Percentiles rank a stretch among this genome's conserved stretches.
These are phyloP conservation scores for Sinapis alba DNA, from an alignment of 441 rosid genomes.

Conservation along the genomic window DNA sequence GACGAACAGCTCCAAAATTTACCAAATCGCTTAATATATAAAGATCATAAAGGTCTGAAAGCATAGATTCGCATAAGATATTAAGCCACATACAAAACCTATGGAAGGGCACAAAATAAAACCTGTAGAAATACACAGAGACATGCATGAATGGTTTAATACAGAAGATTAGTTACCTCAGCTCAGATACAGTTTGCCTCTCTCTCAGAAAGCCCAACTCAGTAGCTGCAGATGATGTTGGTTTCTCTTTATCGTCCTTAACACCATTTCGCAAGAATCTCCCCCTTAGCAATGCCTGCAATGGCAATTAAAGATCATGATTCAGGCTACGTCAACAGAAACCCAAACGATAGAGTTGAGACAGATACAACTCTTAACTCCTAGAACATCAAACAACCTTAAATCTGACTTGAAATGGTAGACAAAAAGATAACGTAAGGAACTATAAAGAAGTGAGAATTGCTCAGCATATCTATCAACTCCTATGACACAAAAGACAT, in stretches of 20 bases:
- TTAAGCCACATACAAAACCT: background rate
- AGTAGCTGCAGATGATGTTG: slow-evolving; percentile 75
- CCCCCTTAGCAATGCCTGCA: slow-evolving; percentile 88
- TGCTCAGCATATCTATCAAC: slow-evolving; percentile 8
- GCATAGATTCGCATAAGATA: background rate
- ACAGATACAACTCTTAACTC: background rate
- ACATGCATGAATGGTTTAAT: background rate
- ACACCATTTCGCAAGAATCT: slow-evolving; percentile 85
- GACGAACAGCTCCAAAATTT: background rate
- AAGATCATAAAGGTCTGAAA: background rate
- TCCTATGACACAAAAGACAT: background rate
- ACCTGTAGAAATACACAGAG: background rate
- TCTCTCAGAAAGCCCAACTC: slow-evolving; percentile 91
- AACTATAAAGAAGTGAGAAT: background rate
- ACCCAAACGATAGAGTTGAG: background rate
- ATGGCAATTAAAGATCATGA: slow-evolving; percentile 25
- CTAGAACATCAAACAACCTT: slow-evolving; percentile 13
- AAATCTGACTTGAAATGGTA: background rate
- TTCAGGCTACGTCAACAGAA: slow-evolving; percentile 13
- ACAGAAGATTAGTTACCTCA: slow-evolving; percentile 59
- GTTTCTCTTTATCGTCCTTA: slow-evolving; percentile 56
- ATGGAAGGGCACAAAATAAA: background rate
- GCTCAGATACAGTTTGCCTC: slow-evolving; percentile 85
- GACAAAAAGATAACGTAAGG: background rate
- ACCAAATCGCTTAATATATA: background rate